Percentiles rank a stretch among this genome's conserved stretches.
Conservation (phyloP, 78 protist genomes). For the Tieghemostelium lacteum region DNA sequence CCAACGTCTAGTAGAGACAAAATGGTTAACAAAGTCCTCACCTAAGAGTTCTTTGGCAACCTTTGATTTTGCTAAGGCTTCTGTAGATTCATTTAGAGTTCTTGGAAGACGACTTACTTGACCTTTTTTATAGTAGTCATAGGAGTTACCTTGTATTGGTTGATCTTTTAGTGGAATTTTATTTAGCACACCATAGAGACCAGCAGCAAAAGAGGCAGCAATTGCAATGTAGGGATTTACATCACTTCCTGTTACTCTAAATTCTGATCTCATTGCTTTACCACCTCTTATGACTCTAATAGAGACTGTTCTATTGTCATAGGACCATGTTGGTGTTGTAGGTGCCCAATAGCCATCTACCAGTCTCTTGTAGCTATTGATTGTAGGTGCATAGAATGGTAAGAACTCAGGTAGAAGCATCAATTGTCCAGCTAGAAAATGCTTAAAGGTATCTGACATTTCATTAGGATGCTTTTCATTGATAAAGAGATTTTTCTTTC, state of each 20-base stretch:
- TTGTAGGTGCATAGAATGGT: constrained; percentile 82
- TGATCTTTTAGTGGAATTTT: constrained; percentile 33
- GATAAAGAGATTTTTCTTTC: constrained; percentile 12
- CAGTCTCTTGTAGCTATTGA: constrained; percentile 77
- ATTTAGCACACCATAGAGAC: constrained; percentile 74
- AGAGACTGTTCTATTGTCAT: constrained; percentile 77
- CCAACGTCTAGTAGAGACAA: constrained; percentile 72
- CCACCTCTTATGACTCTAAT: constrained; percentile 66
- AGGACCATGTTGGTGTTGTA: constrained; percentile 69
- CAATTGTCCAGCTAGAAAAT: constrained; percentile 78
- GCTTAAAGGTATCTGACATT: constrained; percentile 45
- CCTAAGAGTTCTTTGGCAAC: constrained; percentile 72
- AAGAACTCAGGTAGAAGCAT: constrained; percentile 67
- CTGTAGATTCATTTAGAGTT: constrained; percentile 43
- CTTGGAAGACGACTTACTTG: constrained; percentile 47
- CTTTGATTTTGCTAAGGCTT: constrained; percentile 38
- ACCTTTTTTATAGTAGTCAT: constrained; percentile 59
- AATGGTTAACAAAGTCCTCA: constrained; percentile 82
- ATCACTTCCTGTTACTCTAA: constrained; percentile 75
- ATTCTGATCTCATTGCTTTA: constrained; percentile 65
- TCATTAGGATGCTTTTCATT: constrained; percentile 33
- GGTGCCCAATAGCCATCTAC: constrained; percentile 86
- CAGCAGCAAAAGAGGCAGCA: constrained; percentile 82
- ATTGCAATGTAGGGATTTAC: constrained; percentile 76
- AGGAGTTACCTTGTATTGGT: constrained; percentile 33